Evolutionary conservation across 805 yeast genomes (phyloP), one percentile per base, ranked within the genome.

Genomic region (Millerozyma acaciae): DNA sequence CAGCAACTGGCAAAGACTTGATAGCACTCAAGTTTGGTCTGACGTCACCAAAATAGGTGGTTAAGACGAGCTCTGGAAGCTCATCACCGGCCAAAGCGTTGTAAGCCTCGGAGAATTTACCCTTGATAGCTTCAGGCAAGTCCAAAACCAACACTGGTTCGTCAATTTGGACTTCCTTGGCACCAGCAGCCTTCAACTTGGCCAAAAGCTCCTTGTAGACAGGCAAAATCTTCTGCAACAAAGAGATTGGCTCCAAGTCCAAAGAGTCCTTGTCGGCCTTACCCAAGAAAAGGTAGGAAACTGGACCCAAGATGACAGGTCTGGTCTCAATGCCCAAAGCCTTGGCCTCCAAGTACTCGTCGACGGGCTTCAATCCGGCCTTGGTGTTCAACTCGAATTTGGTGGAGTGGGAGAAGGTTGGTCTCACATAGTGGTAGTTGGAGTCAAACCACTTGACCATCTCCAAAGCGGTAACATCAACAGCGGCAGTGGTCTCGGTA

Each of bases 371-470:
- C 57, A 80, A 73, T 60, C 96, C 95, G 37, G 64, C 67, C 30
- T 53, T 59, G 33, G 59, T 36, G 69, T 83, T 87, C 68, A 93
- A 84, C 76, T 93, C 89, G 85, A 93, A 93, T 59, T 81, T 81
- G 47, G 97, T 90, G 51, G 87, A 76, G 76, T 88, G 80, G 37
- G 96, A 84, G 77, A 93, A 89, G 51, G 98, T 93, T 69, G 98
- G 98, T 78, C 98, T 86, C 59, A 93, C 97, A 68, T 93, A 93
- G 73, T 93, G 98, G 86, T 93, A 93, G 87, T 93, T 93, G 48
- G 97, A 85, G 72, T 93, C 98, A 56, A 93, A 93, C 98, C 98
- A 93, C 78, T 93, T 93, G 54, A 93, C 98, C 98, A 93, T 93
- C 79, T 93, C 95, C 64, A 87, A 78, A 55, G 98, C 98, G 45